These are phyloP conservation scores for Suillus plorans DNA, from an alignment of 768 basidiomycete genomes.

Conservation along the genomic window DNA sequence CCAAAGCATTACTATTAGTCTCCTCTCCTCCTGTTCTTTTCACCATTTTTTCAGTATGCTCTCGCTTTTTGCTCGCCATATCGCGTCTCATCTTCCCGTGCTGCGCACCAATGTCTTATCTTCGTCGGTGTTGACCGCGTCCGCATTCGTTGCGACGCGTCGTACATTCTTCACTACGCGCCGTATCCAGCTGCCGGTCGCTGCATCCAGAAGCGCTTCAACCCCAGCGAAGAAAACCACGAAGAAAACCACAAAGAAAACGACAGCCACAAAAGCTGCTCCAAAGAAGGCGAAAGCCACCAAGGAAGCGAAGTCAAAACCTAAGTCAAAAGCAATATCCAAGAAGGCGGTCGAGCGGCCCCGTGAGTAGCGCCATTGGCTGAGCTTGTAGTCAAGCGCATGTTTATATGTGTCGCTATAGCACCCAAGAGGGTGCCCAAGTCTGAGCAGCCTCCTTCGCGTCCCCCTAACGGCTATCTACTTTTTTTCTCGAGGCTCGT, in stretches of 20 bases:
- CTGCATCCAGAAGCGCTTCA: constrained; percentile 7
- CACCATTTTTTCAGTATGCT: constrained; percentile 11
- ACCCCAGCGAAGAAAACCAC: background rate
- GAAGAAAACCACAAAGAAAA: constrained; percentile 11
- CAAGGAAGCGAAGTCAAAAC: constrained; percentile 10
- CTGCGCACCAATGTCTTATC: background rate
- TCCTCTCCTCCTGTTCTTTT: background rate
- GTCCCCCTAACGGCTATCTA: constrained; percentile 24
- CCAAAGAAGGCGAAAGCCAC: constrained; percentile 7
- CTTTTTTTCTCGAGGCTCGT: constrained; percentile 23
- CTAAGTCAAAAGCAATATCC: constrained; percentile 1
- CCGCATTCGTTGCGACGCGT: constrained; percentile 14
- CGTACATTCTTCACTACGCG: constrained; percentile 28
- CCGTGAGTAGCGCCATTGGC: constrained; percentile 15
- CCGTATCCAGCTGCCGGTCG: constrained; percentile 14
- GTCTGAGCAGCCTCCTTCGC: constrained; percentile 26
- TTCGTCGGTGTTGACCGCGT: background rate
- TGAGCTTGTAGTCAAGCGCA: background rate
- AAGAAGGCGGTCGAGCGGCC: constrained; percentile 12
- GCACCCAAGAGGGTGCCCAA: constrained; percentile 15
- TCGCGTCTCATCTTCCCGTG: background rate
- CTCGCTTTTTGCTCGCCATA: constrained; percentile 18
- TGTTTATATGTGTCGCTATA: background rate
- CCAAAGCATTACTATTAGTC: background rate
- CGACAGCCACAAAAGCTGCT: constrained; percentile 4